These are phyloP conservation scores for Aspergillus biplanus DNA, from an alignment of 495 filamentous ascomycete species.

Conservation along the genomic window DNA sequence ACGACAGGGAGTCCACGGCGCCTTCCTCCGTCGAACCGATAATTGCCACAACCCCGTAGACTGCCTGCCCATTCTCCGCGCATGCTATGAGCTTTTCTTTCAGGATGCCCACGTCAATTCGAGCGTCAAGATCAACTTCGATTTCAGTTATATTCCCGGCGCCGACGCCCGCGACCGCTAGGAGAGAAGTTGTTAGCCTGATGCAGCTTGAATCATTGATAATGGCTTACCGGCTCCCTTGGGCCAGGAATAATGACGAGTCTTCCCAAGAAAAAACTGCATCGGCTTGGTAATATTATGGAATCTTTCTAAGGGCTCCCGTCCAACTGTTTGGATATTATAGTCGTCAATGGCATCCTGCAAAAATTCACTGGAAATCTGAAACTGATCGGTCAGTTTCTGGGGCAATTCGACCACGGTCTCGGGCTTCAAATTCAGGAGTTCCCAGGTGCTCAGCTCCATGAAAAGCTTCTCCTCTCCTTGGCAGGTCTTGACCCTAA, in stretches of 20 bases:
- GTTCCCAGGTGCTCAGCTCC: slow-evolving; percentile 45
- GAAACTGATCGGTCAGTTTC: slow-evolving; percentile 39
- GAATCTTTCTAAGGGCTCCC: slow-evolving; percentile 30
- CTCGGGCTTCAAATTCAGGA: slow-evolving; percentile 25
- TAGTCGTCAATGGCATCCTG: slow-evolving; percentile 36
- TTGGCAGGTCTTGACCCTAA: slow-evolving; percentile 40
- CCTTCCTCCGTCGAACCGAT: slow-evolving; percentile 43
- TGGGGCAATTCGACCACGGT: slow-evolving; percentile 45
- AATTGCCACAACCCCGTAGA: slow-evolving; percentile 36
- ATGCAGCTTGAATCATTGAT: neutral
- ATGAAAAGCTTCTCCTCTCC: slow-evolving; percentile 37
- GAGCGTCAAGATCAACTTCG: slow-evolving; percentile 40
- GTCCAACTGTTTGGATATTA: slow-evolving; percentile 46
- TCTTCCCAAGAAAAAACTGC: slow-evolving; percentile 39
- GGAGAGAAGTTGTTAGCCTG: neutral
- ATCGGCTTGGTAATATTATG: slow-evolving; percentile 33
- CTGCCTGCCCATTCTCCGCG: slow-evolving; percentile 29
- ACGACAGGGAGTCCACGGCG: slow-evolving; percentile 41
- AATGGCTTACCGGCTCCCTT: slow-evolving; percentile 42
- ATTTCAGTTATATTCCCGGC: slow-evolving; percentile 43
- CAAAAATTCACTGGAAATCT: slow-evolving; percentile 38
- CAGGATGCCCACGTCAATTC: slow-evolving; percentile 38
- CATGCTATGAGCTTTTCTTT: slow-evolving; percentile 32
- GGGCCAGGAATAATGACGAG: slow-evolving; percentile 54
- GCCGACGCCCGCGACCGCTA: slow-evolving; percentile 44